phyloP scores from a whole-genome alignment of 306 rosid genomes.

The Quillaja saponaria region DNA sequence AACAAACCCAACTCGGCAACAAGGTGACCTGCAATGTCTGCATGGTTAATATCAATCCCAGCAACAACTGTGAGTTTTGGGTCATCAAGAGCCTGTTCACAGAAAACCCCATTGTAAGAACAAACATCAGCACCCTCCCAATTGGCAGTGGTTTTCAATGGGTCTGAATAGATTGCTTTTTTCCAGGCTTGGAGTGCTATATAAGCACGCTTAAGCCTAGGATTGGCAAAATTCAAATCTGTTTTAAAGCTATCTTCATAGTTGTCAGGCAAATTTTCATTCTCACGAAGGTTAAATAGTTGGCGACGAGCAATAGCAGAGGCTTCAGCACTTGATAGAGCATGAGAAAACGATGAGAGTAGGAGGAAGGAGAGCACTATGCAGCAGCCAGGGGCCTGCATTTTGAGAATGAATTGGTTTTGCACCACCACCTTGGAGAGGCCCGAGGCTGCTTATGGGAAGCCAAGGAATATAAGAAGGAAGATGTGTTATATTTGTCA shows the following conservation, averaged over 20 bases:
- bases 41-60: constrained; percentile 76
- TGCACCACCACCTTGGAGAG: constrained; percentile 12
- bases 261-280: constrained; percentile 45
- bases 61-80: constrained; percentile 55
- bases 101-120: constrained; percentile 62
- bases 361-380: constrained; percentile 23
- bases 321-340: constrained; percentile 52
- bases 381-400: constrained; percentile 35
- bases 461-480: neutral
- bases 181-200: constrained; percentile 76
- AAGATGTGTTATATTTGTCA: too few species aligned
- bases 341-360: constrained; percentile 25
- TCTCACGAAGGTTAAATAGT: constrained; percentile 36
- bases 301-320: constrained; percentile 59
- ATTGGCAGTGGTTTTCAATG: constrained; percentile 46
- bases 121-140: constrained; percentile 80
- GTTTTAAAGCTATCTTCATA: constrained; percentile 24
- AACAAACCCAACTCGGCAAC: constrained; percentile 64
- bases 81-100: constrained; percentile 56
- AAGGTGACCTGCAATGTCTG: constrained; percentile 75
- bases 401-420: constrained; percentile 16
- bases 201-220: constrained; percentile 55
- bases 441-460: constrained; percentile 35
- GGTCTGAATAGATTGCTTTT: constrained; percentile 67
- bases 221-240: constrained; percentile 27